Evolutionary conservation across 805 yeast genomes (phyloP), one percentile per base, ranked within the genome.

Genomic region (Starmerella khaoyaiensis): DNA sequence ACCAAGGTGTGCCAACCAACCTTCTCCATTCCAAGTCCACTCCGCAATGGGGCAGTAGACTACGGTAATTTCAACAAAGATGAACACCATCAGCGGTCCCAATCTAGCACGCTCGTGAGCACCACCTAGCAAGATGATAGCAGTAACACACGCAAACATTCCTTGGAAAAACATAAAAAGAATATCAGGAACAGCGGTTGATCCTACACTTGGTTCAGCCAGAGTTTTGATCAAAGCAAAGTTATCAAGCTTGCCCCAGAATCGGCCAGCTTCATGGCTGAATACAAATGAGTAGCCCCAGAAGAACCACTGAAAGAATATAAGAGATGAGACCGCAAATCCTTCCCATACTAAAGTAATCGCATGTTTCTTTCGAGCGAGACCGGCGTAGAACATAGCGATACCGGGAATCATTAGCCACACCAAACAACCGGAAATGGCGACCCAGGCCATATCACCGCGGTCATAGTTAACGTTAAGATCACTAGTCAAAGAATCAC

Each of bases 391-490:
- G 46, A 87, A 65, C 38, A 90, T 62, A 44, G 97, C 98, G 36
- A 90, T 77, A 45, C 98, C 98, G 25, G 97, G 96, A 50, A 84
- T 71, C 95, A 87, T 90, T 52, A 87, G 74, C 84, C 93, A 86
- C 44, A 87, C 97, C 41, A 90, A 67, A 17, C 72, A 76, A 7
- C 74, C 76, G n/a, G 82, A 68, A 5, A 72, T 68, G 57, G 76
- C 82, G 39, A 83, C 69, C 93, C 93, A 84, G 4, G 74, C 82
- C 81, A 79, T 77, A 56, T 82, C 81, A 34, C 78, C 93, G 9
- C 33, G 37, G 28, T 51, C 29, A 54, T 68, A 84, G 51, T 70
- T 76, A 8, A 63, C 62, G 56, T 82, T 82, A 52, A 84, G 65
- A 59, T 86, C 79, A 19, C 69, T 69, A 15, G 72, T 70, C 57